These are phyloP conservation scores for Penicillium sp. DNA, from an alignment of 2,329 filamentous ascomycete species.

Conservation along the genomic window DNA sequence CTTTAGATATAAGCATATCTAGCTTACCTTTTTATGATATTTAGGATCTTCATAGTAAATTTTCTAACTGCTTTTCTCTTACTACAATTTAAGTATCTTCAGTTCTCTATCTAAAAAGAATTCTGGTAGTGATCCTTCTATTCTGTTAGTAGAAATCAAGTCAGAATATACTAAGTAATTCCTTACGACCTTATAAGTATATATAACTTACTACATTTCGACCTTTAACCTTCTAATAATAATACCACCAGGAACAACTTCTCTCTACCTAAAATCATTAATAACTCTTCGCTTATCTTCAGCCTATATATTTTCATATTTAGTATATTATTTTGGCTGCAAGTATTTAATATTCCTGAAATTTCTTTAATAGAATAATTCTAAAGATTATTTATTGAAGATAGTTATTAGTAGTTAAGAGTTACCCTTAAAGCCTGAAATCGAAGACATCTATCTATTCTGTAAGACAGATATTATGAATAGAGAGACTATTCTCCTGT, in stretches of 20 bases:
- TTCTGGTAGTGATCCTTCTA: conserved; percentile 15
- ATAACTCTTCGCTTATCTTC: conserved; percentile 14
- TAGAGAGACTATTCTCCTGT: conserved; percentile 1
- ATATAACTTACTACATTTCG: background rate
- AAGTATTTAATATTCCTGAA: conserved; percentile 13
- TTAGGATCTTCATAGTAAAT: conserved; percentile 22
- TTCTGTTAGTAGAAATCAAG: conserved; percentile 18
- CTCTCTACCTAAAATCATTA: conserved; percentile 16
- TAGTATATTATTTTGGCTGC: conserved; percentile 12
- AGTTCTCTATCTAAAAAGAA: conserved; percentile 18
- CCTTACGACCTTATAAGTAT: background rate
- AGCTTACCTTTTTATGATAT: conserved; percentile 21
- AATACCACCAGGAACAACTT: too few species aligned
- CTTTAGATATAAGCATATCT: conserved; percentile 20
- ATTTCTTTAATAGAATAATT: conserved; percentile 18
- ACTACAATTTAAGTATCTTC: conserved; percentile 19
- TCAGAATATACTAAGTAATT: background rate
- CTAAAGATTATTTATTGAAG: conserved; percentile 11
- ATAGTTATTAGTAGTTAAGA: conserved; percentile 11
- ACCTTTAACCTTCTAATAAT: background rate
- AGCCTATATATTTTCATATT: conserved; percentile 16
- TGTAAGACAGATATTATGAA: conserved; percentile 10
- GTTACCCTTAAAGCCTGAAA: conserved; percentile 10
- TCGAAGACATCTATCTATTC: conserved; percentile 17
- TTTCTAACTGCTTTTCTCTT: conserved; percentile 13